Percentiles rank a stretch among this genome's conserved stretches.
Conservation (phyloP, 2,329 filamentous ascomycete genomes). For the Phoma sp. region DNA sequence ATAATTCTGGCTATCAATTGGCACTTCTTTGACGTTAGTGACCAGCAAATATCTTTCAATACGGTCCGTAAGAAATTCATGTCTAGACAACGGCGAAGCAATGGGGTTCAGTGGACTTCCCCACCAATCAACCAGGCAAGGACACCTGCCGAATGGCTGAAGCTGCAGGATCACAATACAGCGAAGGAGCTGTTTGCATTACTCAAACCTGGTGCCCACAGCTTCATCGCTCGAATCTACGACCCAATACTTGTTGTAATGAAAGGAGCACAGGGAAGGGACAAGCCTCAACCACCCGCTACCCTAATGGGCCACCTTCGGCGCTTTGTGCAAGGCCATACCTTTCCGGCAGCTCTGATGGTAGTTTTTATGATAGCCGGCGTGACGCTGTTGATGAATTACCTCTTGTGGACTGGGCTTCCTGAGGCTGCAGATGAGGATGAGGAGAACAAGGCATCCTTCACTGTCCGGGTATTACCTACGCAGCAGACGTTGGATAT, state of each 20-base stretch:
- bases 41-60: slow-evolving; percentile 39
- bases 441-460: slow-evolving; percentile 58
- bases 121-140: slow-evolving; percentile 75
- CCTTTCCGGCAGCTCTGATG: slow-evolving; percentile 70
- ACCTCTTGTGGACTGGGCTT: slow-evolving; percentile 72
- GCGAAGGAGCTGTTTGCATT: slow-evolving; percentile 78
- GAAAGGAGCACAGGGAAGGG: slow-evolving; percentile 71
- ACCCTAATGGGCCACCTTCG: slow-evolving; percentile 61
- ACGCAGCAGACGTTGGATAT: slow-evolving; percentile 75
- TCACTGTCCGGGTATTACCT: slow-evolving; percentile 68
- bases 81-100: slow-evolving; percentile 29
- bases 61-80: slow-evolving; percentile 30
- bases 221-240: slow-evolving; percentile 76
- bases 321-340: slow-evolving; percentile 67
- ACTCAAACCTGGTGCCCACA: slow-evolving; percentile 74
- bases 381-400: slow-evolving; percentile 75
- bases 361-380: slow-evolving; percentile 69
- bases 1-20: slow-evolving; percentile 78
- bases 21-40: slow-evolving; percentile 75
- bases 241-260: slow-evolving; percentile 77
- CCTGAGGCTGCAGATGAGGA: slow-evolving; percentile 54
- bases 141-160: slow-evolving; percentile 78
- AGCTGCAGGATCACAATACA: slow-evolving; percentile 79
- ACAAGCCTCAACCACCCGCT: slow-evolving; percentile 56
- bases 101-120: slow-evolving; percentile 43